phyloP scores from a whole-genome alignment of 2,329 filamentous ascomycete species.

The Botrytis paeoniae region DNA sequence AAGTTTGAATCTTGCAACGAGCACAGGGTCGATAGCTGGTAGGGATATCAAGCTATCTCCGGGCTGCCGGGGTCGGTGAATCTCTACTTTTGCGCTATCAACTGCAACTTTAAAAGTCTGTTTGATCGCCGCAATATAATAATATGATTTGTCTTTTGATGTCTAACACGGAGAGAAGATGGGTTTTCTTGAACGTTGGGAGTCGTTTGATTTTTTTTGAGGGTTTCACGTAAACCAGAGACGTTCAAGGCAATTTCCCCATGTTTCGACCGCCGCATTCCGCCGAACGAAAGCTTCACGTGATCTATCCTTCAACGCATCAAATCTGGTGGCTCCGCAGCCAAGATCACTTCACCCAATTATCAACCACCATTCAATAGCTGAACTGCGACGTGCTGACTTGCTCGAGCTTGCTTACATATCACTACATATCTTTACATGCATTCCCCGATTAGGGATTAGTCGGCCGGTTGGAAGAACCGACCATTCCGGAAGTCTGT shows the following conservation, averaged over 20 bases:
- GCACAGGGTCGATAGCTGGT: background rate
- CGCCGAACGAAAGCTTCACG: background rate
- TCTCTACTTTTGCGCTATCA: background rate
- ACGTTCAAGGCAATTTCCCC: background rate
- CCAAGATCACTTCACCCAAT: background rate
- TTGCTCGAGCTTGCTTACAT: constrained; percentile 2
- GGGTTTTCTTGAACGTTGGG: background rate
- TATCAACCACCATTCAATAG: background rate
- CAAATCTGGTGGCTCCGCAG: background rate
- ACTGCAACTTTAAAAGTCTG: background rate
- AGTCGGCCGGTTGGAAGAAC: background rate
- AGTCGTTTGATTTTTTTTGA: background rate
- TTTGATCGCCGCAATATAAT: background rate
- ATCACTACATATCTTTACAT: background rate
- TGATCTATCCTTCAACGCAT: background rate
- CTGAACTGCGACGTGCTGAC: background rate
- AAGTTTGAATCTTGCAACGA: background rate
- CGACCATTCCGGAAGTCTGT: background rate
- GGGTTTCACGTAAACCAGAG: background rate
- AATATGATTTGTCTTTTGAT: background rate
- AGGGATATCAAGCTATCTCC: background rate
- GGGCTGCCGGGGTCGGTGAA: background rate
- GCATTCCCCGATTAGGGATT: background rate
- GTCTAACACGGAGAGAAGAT: background rate
- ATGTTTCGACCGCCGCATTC: background rate